Evolutionary conservation across 169 alveolate genomes (phyloP).

Genomic region (Cryptosporidium felis): DNA sequence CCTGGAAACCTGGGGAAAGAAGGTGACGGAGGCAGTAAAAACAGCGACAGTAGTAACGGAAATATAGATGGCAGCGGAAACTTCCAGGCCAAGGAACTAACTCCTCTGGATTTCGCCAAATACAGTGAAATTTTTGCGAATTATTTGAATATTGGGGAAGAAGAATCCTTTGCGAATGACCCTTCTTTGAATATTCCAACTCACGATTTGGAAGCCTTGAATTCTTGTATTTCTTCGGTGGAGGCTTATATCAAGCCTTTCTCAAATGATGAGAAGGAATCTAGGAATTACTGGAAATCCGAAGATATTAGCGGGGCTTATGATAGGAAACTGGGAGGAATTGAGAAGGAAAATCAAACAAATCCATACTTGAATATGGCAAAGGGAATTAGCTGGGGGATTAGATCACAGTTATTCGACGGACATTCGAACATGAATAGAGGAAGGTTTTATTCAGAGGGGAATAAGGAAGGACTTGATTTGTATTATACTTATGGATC

Average conservation of each 20-base stretch:
- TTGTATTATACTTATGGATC: conserved; percentile 23
- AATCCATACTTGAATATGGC: conserved; percentile 37
- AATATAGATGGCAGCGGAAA: background rate
- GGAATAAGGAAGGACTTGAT: background rate
- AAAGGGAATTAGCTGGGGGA: conserved; percentile 58
- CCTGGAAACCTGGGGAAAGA: too few relatives aligned
- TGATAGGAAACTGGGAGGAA: background rate
- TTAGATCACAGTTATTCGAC: conserved; percentile 19
- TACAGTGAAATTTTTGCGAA: background rate
- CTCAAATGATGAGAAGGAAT: background rate
- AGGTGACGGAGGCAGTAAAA: background rate
- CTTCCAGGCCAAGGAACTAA: background rate
- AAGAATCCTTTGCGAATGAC: conserved; percentile 47
- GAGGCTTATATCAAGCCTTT: conserved; percentile 62
- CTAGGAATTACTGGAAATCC: too few relatives aligned
- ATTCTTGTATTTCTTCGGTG: conserved; percentile 69
- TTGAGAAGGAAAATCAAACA: background rate
- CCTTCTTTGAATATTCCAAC: conserved; percentile 63
- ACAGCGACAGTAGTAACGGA: background rate
- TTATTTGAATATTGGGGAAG: conserved; percentile 16
- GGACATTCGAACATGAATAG: background rate
- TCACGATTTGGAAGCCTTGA: conserved; percentile 68
- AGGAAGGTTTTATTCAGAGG: too few relatives aligned
- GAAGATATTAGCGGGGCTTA: too few relatives aligned
- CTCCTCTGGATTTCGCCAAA: conserved; percentile 15